phyloP scores from a whole-genome alignment of 768 basidiomycete genomes.

The Mycena haematopus region DNA sequence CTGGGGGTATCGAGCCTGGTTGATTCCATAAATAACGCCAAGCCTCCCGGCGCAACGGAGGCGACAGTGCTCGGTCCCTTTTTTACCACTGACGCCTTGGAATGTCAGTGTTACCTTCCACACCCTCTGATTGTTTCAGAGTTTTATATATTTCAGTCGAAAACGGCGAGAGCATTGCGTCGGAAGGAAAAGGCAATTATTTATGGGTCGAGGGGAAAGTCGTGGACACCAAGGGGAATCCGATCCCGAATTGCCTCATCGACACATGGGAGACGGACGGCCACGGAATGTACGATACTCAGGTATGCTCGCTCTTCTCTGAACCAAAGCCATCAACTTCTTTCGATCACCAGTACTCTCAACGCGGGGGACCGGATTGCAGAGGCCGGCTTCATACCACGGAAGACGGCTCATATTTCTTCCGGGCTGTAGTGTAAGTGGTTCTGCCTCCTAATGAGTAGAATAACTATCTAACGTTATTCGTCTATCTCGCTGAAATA shows the following conservation, averaged over 20 bases:
- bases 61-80: conserved; percentile 85
- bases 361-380: conserved; percentile 69
- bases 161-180: conserved; percentile 79
- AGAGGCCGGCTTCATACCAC: conserved; percentile 67
- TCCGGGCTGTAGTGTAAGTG: conserved; percentile 69
- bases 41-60: conserved; percentile 67
- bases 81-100: conserved; percentile 77
- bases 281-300: conserved; percentile 52
- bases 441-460: background rate
- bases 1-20: conserved; percentile 82
- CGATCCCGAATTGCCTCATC: conserved; percentile 68
- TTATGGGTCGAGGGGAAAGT: conserved; percentile 82
- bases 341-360: conserved; percentile 50
- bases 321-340: too few species aligned
- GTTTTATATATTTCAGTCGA: conserved; percentile 49
- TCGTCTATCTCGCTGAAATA: conserved; percentile 22
- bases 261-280: conserved; percentile 89
- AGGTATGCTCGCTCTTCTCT: conserved; percentile 32
- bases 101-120: conserved; percentile 52
- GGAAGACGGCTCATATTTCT: conserved; percentile 70
- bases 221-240: conserved; percentile 65
- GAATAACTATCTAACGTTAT: too few species aligned
- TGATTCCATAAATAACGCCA: conserved; percentile 75
- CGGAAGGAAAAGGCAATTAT: conserved; percentile 87
- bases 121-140: background rate